These are phyloP conservation scores for Vigna nakashimae DNA, from an alignment of 306 rosid species.

Conservation along the genomic window DNA sequence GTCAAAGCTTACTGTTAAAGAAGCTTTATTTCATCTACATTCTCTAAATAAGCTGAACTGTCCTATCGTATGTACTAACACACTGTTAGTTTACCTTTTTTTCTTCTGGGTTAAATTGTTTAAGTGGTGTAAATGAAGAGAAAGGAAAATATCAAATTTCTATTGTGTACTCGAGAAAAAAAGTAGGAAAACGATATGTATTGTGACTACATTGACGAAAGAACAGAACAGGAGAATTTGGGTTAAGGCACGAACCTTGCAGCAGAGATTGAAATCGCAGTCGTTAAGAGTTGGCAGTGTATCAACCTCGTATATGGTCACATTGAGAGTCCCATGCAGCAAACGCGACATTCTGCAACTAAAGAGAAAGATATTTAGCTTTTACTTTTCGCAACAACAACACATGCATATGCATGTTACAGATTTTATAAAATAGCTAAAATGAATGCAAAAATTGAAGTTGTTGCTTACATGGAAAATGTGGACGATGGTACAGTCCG, in stretches of 20 bases:
- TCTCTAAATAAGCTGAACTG: no score
- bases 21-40: no score
- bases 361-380: background rate
- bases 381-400: background rate
- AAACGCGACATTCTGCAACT: slow-evolving; percentile 28
- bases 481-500: slow-evolving; percentile 8
- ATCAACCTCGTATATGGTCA: slow-evolving; percentile 41
- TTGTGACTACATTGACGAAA: background rate
- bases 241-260: slow-evolving; percentile 38
- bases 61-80: no score
- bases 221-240: background rate
- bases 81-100: no score
- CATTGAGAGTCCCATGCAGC: slow-evolving; percentile 50
- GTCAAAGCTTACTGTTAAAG: no score
- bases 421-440: slow-evolving; percentile 21
- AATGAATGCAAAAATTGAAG: background rate
- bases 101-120: no score
- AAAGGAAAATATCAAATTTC: no score
- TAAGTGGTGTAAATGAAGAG: no score
- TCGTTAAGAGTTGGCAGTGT: slow-evolving; percentile 32
- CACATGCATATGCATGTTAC: background rate
- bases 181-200: no score
- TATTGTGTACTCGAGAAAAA: no score
- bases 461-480: slow-evolving; percentile 40
- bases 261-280: slow-evolving; percentile 33